A percentile compares a stretch with the other conserved stretches of the same genome.
These are phyloP conservation scores for Neoarthrinium moseri DNA, from an alignment of 2,329 filamentous ascomycete genomes.

Conservation along the genomic window DNA sequence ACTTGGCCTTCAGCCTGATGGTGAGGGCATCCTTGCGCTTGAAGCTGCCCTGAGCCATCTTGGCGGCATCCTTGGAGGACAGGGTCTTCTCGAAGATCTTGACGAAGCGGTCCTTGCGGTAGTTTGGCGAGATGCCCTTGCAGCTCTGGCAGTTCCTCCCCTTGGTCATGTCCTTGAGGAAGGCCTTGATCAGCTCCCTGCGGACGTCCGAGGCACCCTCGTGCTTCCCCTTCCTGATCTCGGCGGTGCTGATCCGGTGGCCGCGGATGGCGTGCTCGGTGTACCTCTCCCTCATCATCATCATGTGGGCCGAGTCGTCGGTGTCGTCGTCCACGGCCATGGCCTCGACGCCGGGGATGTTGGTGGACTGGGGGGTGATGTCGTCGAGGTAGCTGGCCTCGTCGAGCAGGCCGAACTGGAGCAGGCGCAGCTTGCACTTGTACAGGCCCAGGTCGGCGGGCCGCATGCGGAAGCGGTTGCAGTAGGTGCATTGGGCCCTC, in stretches of 20 bases:
- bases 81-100: conserved; percentile 91
- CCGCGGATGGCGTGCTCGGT: conserved; percentile 70
- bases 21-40: conserved; percentile 70
- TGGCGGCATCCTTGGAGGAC: conserved; percentile 69
- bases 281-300: conserved; percentile 59
- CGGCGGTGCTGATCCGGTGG: conserved; percentile 48
- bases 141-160: conserved; percentile 68
- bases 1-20: conserved; percentile 35
- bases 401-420: conserved; percentile 78
- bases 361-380: conserved; percentile 29
- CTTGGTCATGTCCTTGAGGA: conserved; percentile 71
- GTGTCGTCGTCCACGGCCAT: conserved; percentile 41
- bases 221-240: conserved; percentile 67
- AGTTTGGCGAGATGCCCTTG: conserved; percentile 72
- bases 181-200: conserved; percentile 74
- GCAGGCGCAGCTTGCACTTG: conserved; percentile 78
- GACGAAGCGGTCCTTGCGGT: conserved; percentile 84
- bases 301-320: conserved; percentile 64
- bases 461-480: conserved; percentile 80
- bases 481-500: conserved; percentile 86
- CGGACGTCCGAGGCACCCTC: conserved; percentile 79
- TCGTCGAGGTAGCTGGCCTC: conserved; percentile 46
- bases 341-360: conserved; percentile 32
- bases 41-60: conserved; percentile 70
- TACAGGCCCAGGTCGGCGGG: conserved; percentile 75